These are phyloP conservation scores for Citrullus amarus DNA, from an alignment of 306 rosid species.

Conservation along the genomic window DNA sequence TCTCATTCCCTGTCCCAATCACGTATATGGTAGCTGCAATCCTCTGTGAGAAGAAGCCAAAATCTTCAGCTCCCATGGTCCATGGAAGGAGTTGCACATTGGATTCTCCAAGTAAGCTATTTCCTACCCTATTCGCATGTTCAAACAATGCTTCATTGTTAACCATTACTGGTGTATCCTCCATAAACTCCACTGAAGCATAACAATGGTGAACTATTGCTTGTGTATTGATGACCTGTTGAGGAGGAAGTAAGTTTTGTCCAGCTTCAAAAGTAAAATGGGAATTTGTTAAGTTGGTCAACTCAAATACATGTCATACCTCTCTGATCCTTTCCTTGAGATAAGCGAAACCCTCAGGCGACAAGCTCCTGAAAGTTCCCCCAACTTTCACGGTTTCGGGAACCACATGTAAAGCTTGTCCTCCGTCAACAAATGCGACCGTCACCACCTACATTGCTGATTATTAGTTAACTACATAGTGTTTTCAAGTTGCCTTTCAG, in stretches of 20 bases:
- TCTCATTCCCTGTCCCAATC: slow-evolving; percentile 26
- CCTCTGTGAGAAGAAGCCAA: slow-evolving; percentile 35
- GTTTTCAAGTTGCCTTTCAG: background rate
- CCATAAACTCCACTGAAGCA: slow-evolving; percentile 37
- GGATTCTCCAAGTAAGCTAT: slow-evolving; percentile 26
- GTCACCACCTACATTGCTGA: slow-evolving; percentile 26
- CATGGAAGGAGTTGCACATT: slow-evolving; percentile 26
- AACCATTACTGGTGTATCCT: slow-evolving; percentile 28
- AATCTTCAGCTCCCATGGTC: slow-evolving; percentile 42
- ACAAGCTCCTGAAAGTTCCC: slow-evolving; percentile 27
- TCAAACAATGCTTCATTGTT: slow-evolving; percentile 31
- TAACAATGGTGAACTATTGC: slow-evolving; percentile 26
- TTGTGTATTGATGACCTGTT: slow-evolving; percentile 30
- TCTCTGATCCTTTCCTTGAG: slow-evolving; percentile 28
- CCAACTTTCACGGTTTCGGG: slow-evolving; percentile 22
- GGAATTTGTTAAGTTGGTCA: background rate
- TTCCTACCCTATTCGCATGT: slow-evolving; percentile 31
- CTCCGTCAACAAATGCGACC: slow-evolving; percentile 25
- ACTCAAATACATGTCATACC: slow-evolving; percentile 6
- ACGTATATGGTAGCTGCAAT: slow-evolving; percentile 21
- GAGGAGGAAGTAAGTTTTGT: background rate
- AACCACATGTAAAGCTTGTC: slow-evolving; percentile 18
- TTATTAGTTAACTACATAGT: background rate
- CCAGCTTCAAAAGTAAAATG: background rate
- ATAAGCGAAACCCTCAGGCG: slow-evolving; percentile 19